Evolutionary conservation across 768 basidiomycete species (phyloP), one percentile per base, ranked within the genome.

Genomic region (Panaeolus cyanescens): DNA sequence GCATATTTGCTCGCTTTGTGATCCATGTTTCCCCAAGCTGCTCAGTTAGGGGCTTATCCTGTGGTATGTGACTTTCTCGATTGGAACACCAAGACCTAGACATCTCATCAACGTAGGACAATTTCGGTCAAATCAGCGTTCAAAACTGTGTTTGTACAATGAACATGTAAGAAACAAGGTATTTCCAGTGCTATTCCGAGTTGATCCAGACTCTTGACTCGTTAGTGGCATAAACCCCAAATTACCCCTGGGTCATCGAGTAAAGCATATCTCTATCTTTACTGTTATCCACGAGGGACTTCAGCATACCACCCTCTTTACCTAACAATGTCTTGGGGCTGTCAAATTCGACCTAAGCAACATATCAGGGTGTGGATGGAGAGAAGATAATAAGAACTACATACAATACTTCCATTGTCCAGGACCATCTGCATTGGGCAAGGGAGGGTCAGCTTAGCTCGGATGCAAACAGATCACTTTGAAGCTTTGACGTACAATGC

Each of bases 351-450:
- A 60, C 65, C 68, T 70, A 55, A 1, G 58, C 20, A 10, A 34
- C 40, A 58, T 53, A 54, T 42, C 28, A n/a, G 32, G 15, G 13
- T 19, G 36, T 31, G 56, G 19, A 55, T 58, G 17, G 8, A 5
- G 25, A 40, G 31, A 28, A 22, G 50, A 36, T 22, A 58, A 57
- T 15, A 30, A 13, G 71, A 85, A 34, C 19, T 34, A 61, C 75
- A 55, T 76, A 85, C 79, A 55, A 87, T 73, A 50, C 74, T 75
- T n/a, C 86, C 86, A 28, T 77, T 79, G 57, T 84, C 84, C n/a
- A 87, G 72, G 39, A 82, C 80, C 76, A 88, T 76, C 80, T 82
- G 37, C 15, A 54, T 33, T 66, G n/a, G 45, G 30, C 25, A 59
- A 37, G 31, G 13, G 33, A 39, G 36, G 25, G 15, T 53, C 10